Evolutionary conservation across 2,329 filamentous ascomycete genomes (phyloP).

Genomic region (Verticillium nubilum): DNA sequence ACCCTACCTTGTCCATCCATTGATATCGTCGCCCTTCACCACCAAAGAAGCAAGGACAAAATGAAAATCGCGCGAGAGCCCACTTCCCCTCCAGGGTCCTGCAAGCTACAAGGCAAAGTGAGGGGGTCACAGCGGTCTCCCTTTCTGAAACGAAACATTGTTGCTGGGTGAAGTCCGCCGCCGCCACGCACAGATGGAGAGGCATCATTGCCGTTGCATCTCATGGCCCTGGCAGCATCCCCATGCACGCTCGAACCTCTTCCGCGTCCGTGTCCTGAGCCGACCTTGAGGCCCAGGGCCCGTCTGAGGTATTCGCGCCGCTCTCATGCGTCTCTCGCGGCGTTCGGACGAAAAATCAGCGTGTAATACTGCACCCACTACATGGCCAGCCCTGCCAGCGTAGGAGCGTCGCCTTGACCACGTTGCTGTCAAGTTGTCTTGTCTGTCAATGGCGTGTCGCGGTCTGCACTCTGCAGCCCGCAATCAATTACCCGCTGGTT

Average conservation of each 20-base stretch:
- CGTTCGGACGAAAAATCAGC: not conserved
- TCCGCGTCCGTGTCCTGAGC: constrained; percentile 1
- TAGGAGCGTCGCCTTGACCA: not conserved
- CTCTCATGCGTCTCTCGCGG: not conserved
- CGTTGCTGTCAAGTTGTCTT: not conserved
- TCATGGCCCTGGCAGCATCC: not conserved
- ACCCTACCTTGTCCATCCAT: not conserved
- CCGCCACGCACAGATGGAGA: not conserved
- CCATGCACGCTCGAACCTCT: constrained; percentile 2
- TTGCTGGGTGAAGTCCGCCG: not conserved
- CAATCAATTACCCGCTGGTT: not conserved
- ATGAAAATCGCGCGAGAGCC: not conserved
- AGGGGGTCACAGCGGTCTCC: not conserved
- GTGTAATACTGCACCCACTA: not conserved
- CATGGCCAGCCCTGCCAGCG: not conserved
- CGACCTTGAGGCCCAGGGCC: not conserved
- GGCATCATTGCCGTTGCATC: not conserved
- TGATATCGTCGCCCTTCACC: not conserved
- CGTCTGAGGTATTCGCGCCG: not conserved
- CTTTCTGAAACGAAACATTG: constrained; percentile 1
- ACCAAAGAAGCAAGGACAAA: not conserved
- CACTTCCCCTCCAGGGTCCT: not conserved
- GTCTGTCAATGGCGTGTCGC: not conserved
- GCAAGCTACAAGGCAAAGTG: not conserved
- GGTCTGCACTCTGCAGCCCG: not conserved